A percentile compares a stretch with the other conserved stretches of the same genome.
These are phyloP conservation scores for Pleurotus ostreatus DNA, from an alignment of 768 basidiomycete species.

Conservation along the genomic window DNA sequence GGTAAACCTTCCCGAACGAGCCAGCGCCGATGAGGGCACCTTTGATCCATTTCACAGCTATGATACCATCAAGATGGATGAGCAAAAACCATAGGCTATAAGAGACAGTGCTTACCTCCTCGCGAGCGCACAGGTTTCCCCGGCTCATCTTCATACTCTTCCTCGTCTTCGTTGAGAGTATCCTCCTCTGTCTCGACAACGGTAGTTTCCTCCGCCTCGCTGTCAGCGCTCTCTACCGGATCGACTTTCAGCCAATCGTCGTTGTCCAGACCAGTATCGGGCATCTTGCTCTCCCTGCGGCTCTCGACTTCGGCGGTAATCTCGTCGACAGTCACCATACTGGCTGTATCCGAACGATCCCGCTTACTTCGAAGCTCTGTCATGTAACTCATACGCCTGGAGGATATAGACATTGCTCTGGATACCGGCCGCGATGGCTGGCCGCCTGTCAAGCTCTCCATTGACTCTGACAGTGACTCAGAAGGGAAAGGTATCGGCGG, in stretches of 20 bases:
- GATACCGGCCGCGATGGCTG: slow-evolving; percentile 31
- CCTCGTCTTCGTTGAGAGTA: slow-evolving; percentile 42
- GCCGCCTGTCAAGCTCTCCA: slow-evolving; percentile 48
- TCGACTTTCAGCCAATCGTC: slow-evolving; percentile 79
- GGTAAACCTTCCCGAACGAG: slow-evolving; percentile 92
- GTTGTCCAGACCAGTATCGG: slow-evolving; percentile 41
- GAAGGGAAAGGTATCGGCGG: slow-evolving; percentile 77
- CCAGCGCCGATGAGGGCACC: slow-evolving; percentile 94
- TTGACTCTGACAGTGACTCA: slow-evolving; percentile 78
- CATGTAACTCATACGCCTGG: slow-evolving; percentile 75
- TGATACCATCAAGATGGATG: slow-evolving; percentile 11
- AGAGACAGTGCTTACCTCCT: slow-evolving; percentile 35
- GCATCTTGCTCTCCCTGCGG: slow-evolving; percentile 48
- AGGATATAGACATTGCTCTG: slow-evolving; percentile 44
- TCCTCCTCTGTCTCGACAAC: slow-evolving; percentile 34
- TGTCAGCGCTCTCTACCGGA: slow-evolving; percentile 37
- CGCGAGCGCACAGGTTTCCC: slow-evolving; percentile 48
- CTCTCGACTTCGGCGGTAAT: slow-evolving; percentile 94
- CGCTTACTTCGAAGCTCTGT: slow-evolving; percentile 78
- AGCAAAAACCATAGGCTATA: slow-evolving; percentile 1
- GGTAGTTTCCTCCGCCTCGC: slow-evolving; percentile 28
- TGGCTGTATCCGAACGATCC: slow-evolving; percentile 85
- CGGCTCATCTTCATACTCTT: slow-evolving; percentile 45
- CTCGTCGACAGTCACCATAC: slow-evolving; percentile 93
- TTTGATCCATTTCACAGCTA: slow-evolving; percentile 94